Evolutionary conservation across 495 filamentous ascomycete species (phyloP).

Genomic region (Tuber magnatum): DNA sequence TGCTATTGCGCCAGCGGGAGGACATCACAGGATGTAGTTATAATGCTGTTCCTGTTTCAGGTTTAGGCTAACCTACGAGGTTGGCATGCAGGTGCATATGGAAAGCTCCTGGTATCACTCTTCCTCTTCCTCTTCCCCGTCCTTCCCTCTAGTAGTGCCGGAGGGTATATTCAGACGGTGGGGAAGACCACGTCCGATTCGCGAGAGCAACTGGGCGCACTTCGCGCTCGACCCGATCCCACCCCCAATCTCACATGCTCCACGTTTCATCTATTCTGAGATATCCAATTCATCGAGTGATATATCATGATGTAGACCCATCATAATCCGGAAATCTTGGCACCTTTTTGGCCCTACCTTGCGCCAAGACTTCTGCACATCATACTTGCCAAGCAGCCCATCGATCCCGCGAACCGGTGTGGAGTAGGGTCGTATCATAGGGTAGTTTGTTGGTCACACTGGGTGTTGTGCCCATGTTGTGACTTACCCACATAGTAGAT

Average conservation of each 20-base stretch:
- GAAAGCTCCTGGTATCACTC: neutral
- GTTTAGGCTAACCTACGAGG: neutral
- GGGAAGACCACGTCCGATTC: neutral
- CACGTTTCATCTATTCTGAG: neutral
- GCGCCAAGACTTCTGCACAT: no score
- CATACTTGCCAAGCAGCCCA: no score
- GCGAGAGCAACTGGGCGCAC: neutral
- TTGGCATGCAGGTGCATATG: neutral
- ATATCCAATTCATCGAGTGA: neutral
- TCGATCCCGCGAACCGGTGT: no score
- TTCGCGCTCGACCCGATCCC: no score
- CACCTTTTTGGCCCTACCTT: no score
- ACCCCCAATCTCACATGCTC: neutral
- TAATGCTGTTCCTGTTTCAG: neutral
- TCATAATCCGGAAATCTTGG: no score
- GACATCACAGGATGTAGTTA: neutral
- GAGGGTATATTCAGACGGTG: neutral
- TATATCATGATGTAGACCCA: neutral
- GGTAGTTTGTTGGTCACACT: no score
- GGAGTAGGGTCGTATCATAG: no score
- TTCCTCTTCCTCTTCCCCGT: neutral
- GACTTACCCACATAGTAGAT: no score
- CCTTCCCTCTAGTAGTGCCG: neutral
- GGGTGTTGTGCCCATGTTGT: no score
- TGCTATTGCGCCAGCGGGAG: neutral